A percentile compares a stretch with the other conserved stretches of the same genome.
phyloP scores from a whole-genome alignment of 257 asterid species.

The Cinchona pubescens region DNA sequence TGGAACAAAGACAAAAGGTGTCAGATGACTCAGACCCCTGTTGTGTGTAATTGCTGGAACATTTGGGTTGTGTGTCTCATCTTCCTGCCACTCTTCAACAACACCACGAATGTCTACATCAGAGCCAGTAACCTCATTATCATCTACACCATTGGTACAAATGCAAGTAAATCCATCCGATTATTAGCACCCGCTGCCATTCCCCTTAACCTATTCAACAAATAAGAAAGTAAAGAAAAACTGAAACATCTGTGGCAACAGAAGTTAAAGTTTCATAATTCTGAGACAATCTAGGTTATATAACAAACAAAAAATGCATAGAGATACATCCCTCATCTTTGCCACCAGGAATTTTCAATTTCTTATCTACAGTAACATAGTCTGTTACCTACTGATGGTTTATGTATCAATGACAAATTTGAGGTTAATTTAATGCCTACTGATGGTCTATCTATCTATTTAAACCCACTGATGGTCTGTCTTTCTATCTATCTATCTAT shows the following conservation, averaged over 20 bases:
- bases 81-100: slow-evolving; percentile 89
- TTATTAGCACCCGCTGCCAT: slow-evolving; percentile 82
- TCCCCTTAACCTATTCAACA: slow-evolving; percentile 70
- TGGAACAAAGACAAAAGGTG: slow-evolving; percentile 89
- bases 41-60: slow-evolving; percentile 87
- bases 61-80: slow-evolving; percentile 90
- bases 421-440: too few relatives aligned
- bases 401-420: too few relatives aligned
- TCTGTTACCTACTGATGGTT: too few relatives aligned
- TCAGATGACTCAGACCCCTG: slow-evolving; percentile 75
- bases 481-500: too few relatives aligned
- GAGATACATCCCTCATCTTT: neutral
- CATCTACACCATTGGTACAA: slow-evolving; percentile 84
- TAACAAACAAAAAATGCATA: neutral
- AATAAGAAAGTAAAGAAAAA: neutral
- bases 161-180: slow-evolving; percentile 76
- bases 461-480: too few relatives aligned
- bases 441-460: too few relatives aligned
- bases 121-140: slow-evolving; percentile 55
- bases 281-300: neutral
- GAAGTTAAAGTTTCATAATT: too few relatives aligned
- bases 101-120: slow-evolving; percentile 79
- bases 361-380: too few relatives aligned
- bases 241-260: neutral
- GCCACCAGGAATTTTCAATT: neutral